Evolutionary conservation across 345 rosid species (phyloP).

Genomic region (Hibiscus trionum): DNA sequence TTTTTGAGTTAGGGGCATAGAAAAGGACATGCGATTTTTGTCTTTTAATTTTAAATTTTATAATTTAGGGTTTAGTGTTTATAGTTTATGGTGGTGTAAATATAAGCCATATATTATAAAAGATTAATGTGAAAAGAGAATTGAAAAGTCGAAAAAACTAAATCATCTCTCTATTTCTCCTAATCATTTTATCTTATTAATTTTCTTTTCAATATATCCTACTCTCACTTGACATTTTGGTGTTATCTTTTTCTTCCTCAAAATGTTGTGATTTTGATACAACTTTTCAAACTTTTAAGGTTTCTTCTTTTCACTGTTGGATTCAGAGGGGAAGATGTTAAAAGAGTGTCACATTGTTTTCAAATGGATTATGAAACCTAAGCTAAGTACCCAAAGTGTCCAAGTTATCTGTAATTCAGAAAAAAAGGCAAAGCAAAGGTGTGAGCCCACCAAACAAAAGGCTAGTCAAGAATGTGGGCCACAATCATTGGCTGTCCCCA

Average conservation of each 20-base stretch:
- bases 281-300: slow-evolving; percentile 5
- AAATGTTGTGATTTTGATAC: slow-evolving; percentile 13
- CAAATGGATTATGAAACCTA: slow-evolving; percentile 3
- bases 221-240: slow-evolving; percentile 10
- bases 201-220: not conserved
- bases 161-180: no score
- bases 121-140: no score
- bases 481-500: slow-evolving; percentile 6
- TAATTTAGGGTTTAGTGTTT: no score
- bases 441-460: slow-evolving; percentile 15
- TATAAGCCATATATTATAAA: no score
- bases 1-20: no score
- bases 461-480: slow-evolving; percentile 9
- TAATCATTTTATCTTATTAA: not conserved
- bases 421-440: not conserved
- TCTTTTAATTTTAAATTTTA: no score
- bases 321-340: slow-evolving; percentile 21
- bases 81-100: no score
- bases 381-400: slow-evolving; percentile 1
- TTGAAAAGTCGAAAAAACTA: not conserved
- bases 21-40: no score
- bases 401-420: not conserved
- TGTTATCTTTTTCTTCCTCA: slow-evolving; percentile 3
- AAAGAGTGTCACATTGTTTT: not conserved
- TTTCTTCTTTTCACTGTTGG: slow-evolving; percentile 12